These are phyloP conservation scores for Ilyonectria mors-panacis DNA, from an alignment of 2,329 filamentous ascomycete species.

Conservation along the genomic window DNA sequence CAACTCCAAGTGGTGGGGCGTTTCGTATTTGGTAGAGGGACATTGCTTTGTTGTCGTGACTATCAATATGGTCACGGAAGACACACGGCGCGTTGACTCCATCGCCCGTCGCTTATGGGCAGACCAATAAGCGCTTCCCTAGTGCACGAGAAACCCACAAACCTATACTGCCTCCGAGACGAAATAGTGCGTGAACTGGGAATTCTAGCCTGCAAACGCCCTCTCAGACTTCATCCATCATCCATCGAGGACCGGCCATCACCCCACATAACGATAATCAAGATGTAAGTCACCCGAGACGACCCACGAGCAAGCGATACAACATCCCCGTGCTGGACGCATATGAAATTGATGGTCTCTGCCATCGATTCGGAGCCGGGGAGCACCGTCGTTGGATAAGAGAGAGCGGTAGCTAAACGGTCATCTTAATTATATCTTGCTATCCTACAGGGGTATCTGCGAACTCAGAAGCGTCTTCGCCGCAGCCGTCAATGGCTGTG, in stretches of 20 bases:
- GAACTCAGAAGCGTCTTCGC: constrained; percentile 99
- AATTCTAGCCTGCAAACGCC: constrained; percentile 59
- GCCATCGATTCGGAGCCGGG: constrained; percentile 27
- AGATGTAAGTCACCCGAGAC: constrained; percentile 59
- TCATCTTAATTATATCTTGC: too few species aligned
- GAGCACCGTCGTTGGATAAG: constrained; percentile 25
- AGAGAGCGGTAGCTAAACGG: constrained; percentile 49
- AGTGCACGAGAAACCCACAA: constrained; percentile 62
- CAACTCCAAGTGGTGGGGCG: neutral
- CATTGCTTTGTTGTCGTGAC: constrained; percentile 22
- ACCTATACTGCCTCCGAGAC: constrained; percentile 54
- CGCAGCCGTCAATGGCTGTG: constrained; percentile 97
- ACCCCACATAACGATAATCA: constrained; percentile 59
- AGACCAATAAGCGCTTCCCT: constrained; percentile 45
- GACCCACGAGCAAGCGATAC: constrained; percentile 35
- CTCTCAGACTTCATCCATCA: constrained; percentile 57
- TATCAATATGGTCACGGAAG: constrained; percentile 42
- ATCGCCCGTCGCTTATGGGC: constrained; percentile 61
- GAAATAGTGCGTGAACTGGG: constrained; percentile 56
- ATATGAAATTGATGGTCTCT: constrained; percentile 40
- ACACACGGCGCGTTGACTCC: constrained; percentile 39
- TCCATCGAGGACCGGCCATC: constrained; percentile 60
- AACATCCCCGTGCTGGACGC: constrained; percentile 10
- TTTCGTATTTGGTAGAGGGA: neutral
- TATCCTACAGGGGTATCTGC: too few species aligned